Percentiles rank a stretch among this genome's conserved stretches.
phyloP scores from a whole-genome alignment of 1,284 basidiomycete genomes.

The Ustilago tritici region DNA sequence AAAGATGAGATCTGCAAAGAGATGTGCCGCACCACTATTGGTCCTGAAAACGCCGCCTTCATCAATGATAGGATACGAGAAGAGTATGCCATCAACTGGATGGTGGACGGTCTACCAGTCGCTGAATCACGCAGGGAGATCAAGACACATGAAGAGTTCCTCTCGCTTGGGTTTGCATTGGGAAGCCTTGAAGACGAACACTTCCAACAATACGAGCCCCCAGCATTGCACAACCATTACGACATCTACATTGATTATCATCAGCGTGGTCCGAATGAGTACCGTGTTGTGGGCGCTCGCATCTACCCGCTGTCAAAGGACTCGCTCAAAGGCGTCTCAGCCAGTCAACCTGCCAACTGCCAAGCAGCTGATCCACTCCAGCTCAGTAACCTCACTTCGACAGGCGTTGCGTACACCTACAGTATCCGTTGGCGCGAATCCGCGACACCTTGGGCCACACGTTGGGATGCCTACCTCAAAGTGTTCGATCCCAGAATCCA shows the following conservation, averaged over 20 bases:
- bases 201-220: constrained; percentile 61
- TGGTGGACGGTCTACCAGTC: constrained; percentile 92
- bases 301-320: constrained; percentile 61
- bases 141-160: constrained; percentile 73
- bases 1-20: constrained; percentile 79
- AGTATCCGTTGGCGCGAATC: constrained; percentile 89
- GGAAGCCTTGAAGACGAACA: constrained; percentile 70
- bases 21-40: constrained; percentile 79
- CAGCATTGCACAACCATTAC: constrained; percentile 67
- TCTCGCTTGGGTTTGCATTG: constrained; percentile 72
- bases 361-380: constrained; percentile 49
- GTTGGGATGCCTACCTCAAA: constrained; percentile 89
- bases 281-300: constrained; percentile 66
- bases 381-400: constrained; percentile 74
- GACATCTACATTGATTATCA: constrained; percentile 68
- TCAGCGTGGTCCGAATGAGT: constrained; percentile 60
- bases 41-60: constrained; percentile 82
- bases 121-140: constrained; percentile 71
- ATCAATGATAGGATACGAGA: constrained; percentile 91
- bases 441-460: constrained; percentile 79
- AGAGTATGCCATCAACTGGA: constrained; percentile 94
- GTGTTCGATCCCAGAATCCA: constrained; percentile 71
- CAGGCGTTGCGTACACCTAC: constrained; percentile 88
- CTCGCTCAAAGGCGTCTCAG: constrained; percentile 42
- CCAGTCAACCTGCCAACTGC: constrained; percentile 44